phyloP scores from a whole-genome alignment of 148 eudicot genomes.

The Arctostaphylos glauca region DNA sequence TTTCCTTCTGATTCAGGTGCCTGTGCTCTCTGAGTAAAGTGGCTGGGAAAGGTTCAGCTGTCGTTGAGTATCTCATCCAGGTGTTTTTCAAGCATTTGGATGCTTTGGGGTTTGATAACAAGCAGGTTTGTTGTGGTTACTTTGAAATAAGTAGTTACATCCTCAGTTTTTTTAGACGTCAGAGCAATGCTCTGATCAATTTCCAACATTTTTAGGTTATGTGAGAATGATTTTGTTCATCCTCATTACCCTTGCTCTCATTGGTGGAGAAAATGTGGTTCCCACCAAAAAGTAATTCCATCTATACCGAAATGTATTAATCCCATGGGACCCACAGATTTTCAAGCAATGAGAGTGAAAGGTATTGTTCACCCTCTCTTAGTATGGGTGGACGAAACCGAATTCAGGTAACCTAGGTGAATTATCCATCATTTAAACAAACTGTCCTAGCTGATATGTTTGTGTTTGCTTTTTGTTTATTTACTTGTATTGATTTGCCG shows the following conservation, averaged over 20 bases:
- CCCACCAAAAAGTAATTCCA: neutral
- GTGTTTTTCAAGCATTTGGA: constrained; percentile 82
- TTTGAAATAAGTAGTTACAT: neutral
- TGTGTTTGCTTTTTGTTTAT: neutral
- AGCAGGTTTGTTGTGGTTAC: constrained; percentile 54
- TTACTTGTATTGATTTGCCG: neutral
- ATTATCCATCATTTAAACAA: neutral
- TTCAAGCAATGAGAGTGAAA: neutral
- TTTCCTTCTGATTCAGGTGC: constrained; percentile 52
- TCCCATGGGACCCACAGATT: neutral
- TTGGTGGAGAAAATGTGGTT: neutral
- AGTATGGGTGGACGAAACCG: neutral
- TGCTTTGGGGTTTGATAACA: constrained; percentile 68
- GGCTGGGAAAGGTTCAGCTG: constrained; percentile 73
- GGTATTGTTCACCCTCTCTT: neutral
- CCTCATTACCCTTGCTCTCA: neutral
- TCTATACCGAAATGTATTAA: neutral
- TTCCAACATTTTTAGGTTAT: neutral
- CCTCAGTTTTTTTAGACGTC: neutral
- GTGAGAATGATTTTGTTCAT: neutral
- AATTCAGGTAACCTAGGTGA: neutral
- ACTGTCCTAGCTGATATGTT: neutral
- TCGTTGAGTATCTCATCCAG: constrained; percentile 76
- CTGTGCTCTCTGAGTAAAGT: constrained; percentile 82
- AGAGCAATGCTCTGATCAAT: neutral